Conservation (phyloP, 352 stramenopile species). For the Globisporangium heterothallicum region DNA sequence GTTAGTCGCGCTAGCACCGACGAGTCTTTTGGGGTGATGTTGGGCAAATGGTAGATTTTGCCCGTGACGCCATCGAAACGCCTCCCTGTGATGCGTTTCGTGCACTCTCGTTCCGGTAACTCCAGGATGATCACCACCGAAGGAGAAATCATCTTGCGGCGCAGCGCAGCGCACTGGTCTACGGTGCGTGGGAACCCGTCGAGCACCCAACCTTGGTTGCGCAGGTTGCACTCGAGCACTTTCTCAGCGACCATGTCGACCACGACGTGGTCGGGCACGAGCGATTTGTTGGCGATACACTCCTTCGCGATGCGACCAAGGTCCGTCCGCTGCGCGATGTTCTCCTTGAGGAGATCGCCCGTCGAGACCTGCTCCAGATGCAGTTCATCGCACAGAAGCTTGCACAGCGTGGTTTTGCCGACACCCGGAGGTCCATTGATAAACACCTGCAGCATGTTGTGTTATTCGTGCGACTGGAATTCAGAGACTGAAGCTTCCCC, state of each 20-base stretch:
- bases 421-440: slow-evolving; percentile 60
- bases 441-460: slow-evolving; percentile 55
- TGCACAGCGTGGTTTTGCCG: slow-evolving; percentile 65
- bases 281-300: slow-evolving; percentile 56
- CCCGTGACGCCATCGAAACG: slow-evolving; percentile 58
- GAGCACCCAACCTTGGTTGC: slow-evolving; percentile 52
- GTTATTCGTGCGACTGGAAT: background rate
- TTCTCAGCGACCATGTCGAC: slow-evolving; percentile 74
- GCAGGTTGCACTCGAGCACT: slow-evolving; percentile 27
- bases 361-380: slow-evolving; percentile 57
- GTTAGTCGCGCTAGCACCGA: slow-evolving; percentile 47
- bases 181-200: slow-evolving; percentile 68
- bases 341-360: slow-evolving; percentile 62
- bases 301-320: slow-evolving; percentile 52
- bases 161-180: slow-evolving; percentile 47
- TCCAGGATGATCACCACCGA: slow-evolving; percentile 55
- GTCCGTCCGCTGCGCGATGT: slow-evolving; percentile 54
- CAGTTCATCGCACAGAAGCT: slow-evolving; percentile 51
- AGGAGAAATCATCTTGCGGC: slow-evolving; percentile 40
- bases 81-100: slow-evolving; percentile 41
- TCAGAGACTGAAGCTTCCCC: background rate
- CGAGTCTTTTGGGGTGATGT: slow-evolving; percentile 31
- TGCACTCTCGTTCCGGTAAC: slow-evolving; percentile 38
- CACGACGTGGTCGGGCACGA: slow-evolving; percentile 69
- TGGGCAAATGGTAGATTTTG: slow-evolving; percentile 54